A percentile compares a stretch with the other conserved stretches of the same genome.
Evolutionary conservation across 805 yeast species (phyloP).

Genomic region (Komagataella kurtzmanii): DNA sequence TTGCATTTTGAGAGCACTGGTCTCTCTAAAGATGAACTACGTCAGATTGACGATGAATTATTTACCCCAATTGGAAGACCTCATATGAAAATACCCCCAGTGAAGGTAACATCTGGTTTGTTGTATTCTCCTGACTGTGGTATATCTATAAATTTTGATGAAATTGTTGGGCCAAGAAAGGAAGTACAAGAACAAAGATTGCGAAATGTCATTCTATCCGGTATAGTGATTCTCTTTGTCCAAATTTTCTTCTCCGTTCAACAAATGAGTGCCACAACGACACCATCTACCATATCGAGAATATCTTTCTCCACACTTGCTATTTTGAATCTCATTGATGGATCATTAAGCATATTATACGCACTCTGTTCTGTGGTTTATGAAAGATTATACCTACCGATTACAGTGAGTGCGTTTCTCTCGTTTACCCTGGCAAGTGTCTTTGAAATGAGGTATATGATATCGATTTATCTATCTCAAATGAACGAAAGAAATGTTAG

Average conservation of each 20-base stretch:
- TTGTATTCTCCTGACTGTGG: conserved; percentile 90
- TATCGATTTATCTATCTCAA: conserved; percentile 56
- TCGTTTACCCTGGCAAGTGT: conserved; percentile 58
- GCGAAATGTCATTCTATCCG: conserved; percentile 27
- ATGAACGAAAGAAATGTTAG: conserved; percentile 56
- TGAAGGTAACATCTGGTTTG: conserved; percentile 41
- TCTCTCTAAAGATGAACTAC: conserved; percentile 35
- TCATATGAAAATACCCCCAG: conserved; percentile 38
- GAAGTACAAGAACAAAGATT: conserved; percentile 29
- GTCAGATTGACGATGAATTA: conserved; percentile 60
- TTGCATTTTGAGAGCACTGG: conserved; percentile 57
- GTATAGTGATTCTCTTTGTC: conserved; percentile 27
- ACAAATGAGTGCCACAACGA: conserved; percentile 59
- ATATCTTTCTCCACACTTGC: conserved; percentile 60
- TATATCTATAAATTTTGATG: conserved; percentile 25
- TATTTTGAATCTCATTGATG: conserved; percentile 54
- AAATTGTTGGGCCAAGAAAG: conserved; percentile 38
- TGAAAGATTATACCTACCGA: conserved; percentile 47
- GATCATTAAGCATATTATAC: conserved; percentile 49
- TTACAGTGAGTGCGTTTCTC: conserved; percentile 57
- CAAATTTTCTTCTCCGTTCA: conserved; percentile 47
- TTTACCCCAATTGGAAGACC: conserved; percentile 72
- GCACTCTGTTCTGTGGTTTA: conserved; percentile 43
- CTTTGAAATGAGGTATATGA: conserved; percentile 65
- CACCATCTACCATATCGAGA: conserved; percentile 71